These are phyloP conservation scores for Reutealis trisperma DNA, from an alignment of 345 rosid species.

Conservation along the genomic window DNA sequence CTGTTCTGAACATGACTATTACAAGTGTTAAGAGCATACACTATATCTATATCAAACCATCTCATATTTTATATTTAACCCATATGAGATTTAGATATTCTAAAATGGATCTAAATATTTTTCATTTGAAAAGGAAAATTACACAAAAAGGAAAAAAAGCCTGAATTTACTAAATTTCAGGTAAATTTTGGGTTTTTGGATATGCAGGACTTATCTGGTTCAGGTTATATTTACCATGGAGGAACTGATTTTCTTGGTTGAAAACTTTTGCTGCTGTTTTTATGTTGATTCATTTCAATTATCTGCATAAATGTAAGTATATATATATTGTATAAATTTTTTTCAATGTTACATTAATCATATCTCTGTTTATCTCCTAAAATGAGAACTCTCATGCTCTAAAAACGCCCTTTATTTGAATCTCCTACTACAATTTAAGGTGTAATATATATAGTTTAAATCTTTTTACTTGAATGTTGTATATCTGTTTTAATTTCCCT, in stretches of 20 bases:
- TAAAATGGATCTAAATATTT: background rate
- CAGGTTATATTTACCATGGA: background rate
- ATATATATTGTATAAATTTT: background rate
- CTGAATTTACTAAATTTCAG: conserved; percentile 3
- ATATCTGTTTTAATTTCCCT: background rate
- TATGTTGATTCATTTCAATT: conserved; percentile 8
- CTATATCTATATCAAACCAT: background rate
- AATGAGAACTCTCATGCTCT: background rate
- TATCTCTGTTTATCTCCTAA: background rate
- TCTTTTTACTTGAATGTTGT: background rate
- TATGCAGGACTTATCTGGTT: conserved; percentile 2
- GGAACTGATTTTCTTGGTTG: conserved; percentile 10
- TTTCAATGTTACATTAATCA: background rate
- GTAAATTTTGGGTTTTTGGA: conserved; percentile 12
- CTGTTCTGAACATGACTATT: too few relatives aligned
- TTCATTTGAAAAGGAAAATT: background rate
- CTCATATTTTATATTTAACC: background rate
- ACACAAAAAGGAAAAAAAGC: background rate
- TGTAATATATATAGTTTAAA: background rate
- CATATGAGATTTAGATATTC: background rate
- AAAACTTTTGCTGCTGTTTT: background rate
- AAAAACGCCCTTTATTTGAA: background rate
- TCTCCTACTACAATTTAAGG: background rate
- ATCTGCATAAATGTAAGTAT: conserved; percentile 8
- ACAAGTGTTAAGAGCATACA: background rate